Percentiles rank a stretch among this genome's conserved stretches.
Evolutionary conservation across 768 basidiomycete genomes (phyloP).

Genomic region (Chlorophyllum brunneum): DNA sequence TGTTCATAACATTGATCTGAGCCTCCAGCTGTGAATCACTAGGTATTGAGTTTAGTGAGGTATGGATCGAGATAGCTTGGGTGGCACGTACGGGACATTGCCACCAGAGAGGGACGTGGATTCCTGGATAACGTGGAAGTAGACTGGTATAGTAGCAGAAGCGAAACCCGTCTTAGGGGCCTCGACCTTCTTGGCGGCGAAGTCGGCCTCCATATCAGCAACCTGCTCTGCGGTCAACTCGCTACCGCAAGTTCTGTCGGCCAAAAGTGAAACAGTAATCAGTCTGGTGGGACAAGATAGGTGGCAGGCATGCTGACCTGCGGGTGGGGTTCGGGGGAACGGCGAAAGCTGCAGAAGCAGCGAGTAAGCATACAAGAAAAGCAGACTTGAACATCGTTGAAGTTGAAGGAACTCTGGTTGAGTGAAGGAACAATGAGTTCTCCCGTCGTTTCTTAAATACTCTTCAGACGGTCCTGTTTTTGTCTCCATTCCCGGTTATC

Average conservation of each 20-base stretch:
- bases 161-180: background rate
- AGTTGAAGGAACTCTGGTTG: background rate
- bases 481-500: background rate
- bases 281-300: background rate
- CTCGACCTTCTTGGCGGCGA: conserved; percentile 33
- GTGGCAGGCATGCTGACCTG: background rate
- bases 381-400: conserved; percentile 23
- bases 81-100: conserved; percentile 32
- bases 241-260: conserved; percentile 33
- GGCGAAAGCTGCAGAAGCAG: conserved; percentile 24
- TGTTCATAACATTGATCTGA: conserved; percentile 40
- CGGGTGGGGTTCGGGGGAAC: conserved; percentile 20
- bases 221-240: conserved; percentile 31
- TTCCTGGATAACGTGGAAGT: conserved; percentile 30
- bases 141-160: conserved; percentile 18
- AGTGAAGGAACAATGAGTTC: background rate
- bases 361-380: conserved; percentile 24
- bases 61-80: background rate
- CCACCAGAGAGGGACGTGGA: conserved; percentile 31
- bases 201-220: conserved; percentile 35
- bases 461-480: background rate
- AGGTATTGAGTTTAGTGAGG: background rate
- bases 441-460: background rate
- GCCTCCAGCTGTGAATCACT: conserved; percentile 32
- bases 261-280: conserved; percentile 2